Evolutionary conservation across 768 basidiomycete genomes (phyloP), one percentile per base, ranked within the genome.

Genomic region (Suillus plorans): DNA sequence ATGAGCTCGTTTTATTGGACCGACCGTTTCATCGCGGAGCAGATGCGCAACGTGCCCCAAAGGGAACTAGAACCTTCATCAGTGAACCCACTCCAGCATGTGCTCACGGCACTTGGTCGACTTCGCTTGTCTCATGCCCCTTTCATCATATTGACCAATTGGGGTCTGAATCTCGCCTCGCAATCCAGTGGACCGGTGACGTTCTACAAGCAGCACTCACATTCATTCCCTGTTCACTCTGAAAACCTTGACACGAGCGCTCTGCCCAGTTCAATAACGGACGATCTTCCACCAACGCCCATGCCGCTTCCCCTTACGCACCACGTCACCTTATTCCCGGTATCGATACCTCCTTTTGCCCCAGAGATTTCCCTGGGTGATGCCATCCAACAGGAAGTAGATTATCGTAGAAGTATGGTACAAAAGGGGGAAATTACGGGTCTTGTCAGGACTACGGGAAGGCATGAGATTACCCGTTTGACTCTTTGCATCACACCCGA

Each of bases 1-100:
- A 74, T 92, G 64, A 89, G 88, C 72, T 73, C 90, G 0, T 92
- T 89, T 71, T 85, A 91, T 75, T 95, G 94, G 93, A 66, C 82
- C 3, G 92, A 95, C 72, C 85, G 89, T 49, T 88, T 87, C 71
- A 78, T 80, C 45, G 76, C 77, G 37, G 91, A 93, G 74, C 86
- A 86, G 68, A 66, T 80, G 61, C 82, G 78, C 44, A 66, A 69
- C 20, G 63, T 67, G 45, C 61, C 68, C 42, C 57, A 53, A 22
- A 37, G 10, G 34, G 58, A 37, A 47, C n/a, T 45, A 25, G 60
- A 63, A 25, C 53, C 63, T 62, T 45, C 62, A 65, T 64, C 63
- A 60, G 63, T 62, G 5, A 77, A 70, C 60, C 77, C 84, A 20
- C 74, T 87, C 25, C 77, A 80, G 10, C 80, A 84, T 64, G 81